Evolutionary conservation across 352 stramenopile genomes (phyloP), one percentile per base, ranked within the genome.

Genomic region (Phytophthora pisi): DNA sequence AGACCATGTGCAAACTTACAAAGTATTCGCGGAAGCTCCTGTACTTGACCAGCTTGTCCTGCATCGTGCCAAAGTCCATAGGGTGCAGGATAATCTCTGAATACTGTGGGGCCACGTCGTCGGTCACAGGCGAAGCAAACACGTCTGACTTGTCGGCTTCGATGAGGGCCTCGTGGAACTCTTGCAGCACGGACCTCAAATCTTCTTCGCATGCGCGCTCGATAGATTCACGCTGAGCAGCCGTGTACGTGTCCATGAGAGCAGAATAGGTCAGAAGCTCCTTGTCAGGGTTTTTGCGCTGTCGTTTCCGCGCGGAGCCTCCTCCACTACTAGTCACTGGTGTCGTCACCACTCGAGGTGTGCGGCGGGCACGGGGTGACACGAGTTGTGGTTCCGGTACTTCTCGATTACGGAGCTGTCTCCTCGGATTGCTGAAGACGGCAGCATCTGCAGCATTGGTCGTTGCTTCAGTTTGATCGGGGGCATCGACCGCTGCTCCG

Each of bases 31-130:
- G 69, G 61, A 96, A 93, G 52, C 73, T 78, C 26, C 60, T 64
- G 72, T 93, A 96, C 47, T 80, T 75, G 40, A 78, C 57, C 57
- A 98, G 78, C 54, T 89, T 92, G 24, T 92, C 79, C 53, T 84
- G 78, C 69, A 99, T 98, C 5, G 88, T 97, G n/a, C 90, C 86
- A 76, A 98, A 98, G 80, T 98, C 95, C 88, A 98, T 98, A 10
- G 96, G 96, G 43, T 89, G 81, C 23, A 57, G 57, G 61, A 98
- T 92, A 45, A 98, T 82, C 47, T 92, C 73, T 10, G 81, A 96
- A 64, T 98, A 99, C n/a, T 90, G 88, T 3, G 96, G 96, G n/a
- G 93, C 92, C 53, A 97, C 89, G 4, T 88, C 82, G 57, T 98
- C 92, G 3, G 84, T 92, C 31, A 99, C 96, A 11, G 94, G 88